Percentiles rank a stretch among this genome's conserved stretches.
These are phyloP conservation scores for Phytopythium vexans DNA, from an alignment of 352 stramenopile genomes.

Conservation along the genomic window DNA sequence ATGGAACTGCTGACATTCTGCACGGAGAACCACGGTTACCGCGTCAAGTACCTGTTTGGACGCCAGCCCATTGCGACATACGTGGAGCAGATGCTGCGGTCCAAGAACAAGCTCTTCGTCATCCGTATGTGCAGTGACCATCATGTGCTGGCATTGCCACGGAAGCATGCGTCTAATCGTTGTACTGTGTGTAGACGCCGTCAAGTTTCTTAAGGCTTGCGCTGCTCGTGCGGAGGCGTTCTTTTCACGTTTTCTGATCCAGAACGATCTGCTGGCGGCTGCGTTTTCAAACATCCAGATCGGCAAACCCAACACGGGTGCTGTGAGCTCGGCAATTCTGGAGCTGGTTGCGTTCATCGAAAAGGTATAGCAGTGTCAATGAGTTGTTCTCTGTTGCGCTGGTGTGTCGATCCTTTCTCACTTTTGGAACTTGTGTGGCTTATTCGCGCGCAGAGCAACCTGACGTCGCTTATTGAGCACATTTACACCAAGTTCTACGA, in stretches of 20 bases:
- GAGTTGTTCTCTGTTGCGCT: too few relatives aligned
- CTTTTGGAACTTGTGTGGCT: background rate
- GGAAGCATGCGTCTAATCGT: constrained; percentile 3
- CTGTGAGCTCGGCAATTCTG: constrained; percentile 68
- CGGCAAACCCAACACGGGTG: constrained; percentile 47
- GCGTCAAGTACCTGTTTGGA: constrained; percentile 86
- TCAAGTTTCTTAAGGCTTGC: constrained; percentile 78
- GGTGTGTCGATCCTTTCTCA: too few relatives aligned
- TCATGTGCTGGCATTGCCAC: constrained; percentile 2
- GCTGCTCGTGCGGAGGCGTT: constrained; percentile 73
- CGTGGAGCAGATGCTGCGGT: constrained; percentile 68
- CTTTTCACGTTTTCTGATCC: constrained; percentile 78
- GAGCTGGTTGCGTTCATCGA: constrained; percentile 76
- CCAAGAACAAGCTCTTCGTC: constrained; percentile 82
- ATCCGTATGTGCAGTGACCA: constrained; percentile 48
- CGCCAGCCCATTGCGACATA: constrained; percentile 73
- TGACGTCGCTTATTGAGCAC: constrained; percentile 69
- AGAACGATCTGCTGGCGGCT: constrained; percentile 67
- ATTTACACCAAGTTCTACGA: constrained; percentile 81
- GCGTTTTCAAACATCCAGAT: constrained; percentile 50
- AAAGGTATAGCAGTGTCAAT: constrained; percentile 31
- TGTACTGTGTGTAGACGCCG: constrained; percentile 38
- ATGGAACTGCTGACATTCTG: constrained; percentile 86
- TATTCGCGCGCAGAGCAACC: constrained; percentile 40
- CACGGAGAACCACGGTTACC: constrained; percentile 80